Evolutionary conservation across 495 filamentous ascomycete genomes (phyloP).

Genomic region (Neurospora sp.): DNA sequence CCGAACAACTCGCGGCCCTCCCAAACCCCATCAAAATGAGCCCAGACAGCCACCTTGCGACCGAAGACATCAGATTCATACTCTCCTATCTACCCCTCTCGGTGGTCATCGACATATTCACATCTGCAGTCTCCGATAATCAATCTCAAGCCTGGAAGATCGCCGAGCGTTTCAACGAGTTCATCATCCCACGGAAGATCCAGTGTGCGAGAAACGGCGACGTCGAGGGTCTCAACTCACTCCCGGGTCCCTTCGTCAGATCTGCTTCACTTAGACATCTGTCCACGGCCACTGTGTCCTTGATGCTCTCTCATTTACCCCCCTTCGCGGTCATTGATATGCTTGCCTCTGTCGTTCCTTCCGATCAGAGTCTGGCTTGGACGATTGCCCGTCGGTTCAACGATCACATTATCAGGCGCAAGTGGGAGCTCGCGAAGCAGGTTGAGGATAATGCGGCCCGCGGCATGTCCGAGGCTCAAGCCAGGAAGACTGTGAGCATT

Average conservation of each 20-base stretch:
- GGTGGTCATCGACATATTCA: background rate
- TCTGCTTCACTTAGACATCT: background rate
- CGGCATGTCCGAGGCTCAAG: background rate
- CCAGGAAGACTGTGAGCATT: background rate
- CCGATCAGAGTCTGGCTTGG: background rate
- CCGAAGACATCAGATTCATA: background rate
- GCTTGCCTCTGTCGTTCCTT: background rate
- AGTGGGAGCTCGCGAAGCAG: background rate
- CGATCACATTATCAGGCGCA: background rate
- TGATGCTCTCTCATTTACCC: background rate
- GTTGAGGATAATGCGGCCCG: background rate
- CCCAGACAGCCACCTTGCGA: background rate
- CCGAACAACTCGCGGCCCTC: background rate
- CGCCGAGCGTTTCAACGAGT: background rate
- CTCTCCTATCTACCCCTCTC: background rate
- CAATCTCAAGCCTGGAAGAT: background rate
- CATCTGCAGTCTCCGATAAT: background rate
- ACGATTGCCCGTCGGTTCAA: background rate
- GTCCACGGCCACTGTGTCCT: background rate
- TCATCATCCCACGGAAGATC: background rate
- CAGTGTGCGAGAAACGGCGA: background rate
- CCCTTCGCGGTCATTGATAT: background rate
- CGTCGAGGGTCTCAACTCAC: background rate
- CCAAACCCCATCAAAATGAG: background rate
- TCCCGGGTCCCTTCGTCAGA: background rate